Evolutionary conservation across 805 yeast species (phyloP), one percentile per base, ranked within the genome.

Genomic region (Candida sakaeoensis): DNA sequence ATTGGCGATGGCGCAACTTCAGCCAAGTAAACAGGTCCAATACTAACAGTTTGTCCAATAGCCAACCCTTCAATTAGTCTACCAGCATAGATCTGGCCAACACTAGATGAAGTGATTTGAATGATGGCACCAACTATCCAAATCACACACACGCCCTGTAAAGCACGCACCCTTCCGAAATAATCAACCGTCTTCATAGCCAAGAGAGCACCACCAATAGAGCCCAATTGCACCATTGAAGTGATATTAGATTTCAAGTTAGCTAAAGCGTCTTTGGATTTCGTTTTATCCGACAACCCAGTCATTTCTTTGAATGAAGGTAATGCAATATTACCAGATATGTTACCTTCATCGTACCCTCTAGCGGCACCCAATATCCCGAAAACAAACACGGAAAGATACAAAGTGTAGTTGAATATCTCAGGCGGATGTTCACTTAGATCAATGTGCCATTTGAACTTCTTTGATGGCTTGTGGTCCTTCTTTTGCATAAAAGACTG

Each of bases 211-310:
- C 82, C 82, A 24, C 72, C 79, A 26, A 75, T 65, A 12, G 76
- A 66, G 4, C 79, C 79, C 17, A 77, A 51, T 49, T 72, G 78
- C 8, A 76, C 81, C 80, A 77, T 77, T 12, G 79, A 60, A 3
- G 75, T 66, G 50, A 77, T 75, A 48, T 74, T 76, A 9, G 79
- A 72, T 44, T 66, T 66, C 43, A 71, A 50, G 45, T 70, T 61
- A 3, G 78, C 79, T 6, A 68, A 30, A 9, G 63, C 48, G 2
- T 51, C 29, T 2, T 46, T 54, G 1, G 73, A 38, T 45, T 65
- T 65, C 21, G 51, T 45, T 5, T 54, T 44, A 47, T 72, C 74
- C 10, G 54, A 46, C 18, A 77, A 57, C 0, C 75, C 75, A 45
- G 74, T 74, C 36, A 54, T 54, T 3, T 48, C 33, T n/a, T 48